phyloP scores from a whole-genome alignment of 2,329 filamentous ascomycete genomes.

The Sodiomyces alkalinus region DNA sequence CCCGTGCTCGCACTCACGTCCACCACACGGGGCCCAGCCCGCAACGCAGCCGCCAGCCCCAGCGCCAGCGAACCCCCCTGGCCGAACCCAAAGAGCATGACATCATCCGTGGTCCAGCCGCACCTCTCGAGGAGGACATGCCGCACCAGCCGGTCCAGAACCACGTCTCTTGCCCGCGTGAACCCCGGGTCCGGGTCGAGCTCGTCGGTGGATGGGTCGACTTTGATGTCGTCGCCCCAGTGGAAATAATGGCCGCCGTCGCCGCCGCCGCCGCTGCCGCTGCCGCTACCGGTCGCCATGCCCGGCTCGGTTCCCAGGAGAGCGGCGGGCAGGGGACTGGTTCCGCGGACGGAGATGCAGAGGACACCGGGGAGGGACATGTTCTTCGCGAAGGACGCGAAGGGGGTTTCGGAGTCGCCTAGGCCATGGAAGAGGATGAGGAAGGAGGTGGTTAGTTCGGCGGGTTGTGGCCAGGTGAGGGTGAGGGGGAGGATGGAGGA shows the following conservation, averaged over 20 bases:
- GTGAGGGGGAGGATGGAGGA: constrained; percentile 23
- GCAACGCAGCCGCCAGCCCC: constrained; percentile 32
- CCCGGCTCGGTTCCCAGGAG: constrained; percentile 31
- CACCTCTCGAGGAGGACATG: constrained; percentile 36
- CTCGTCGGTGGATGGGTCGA: constrained; percentile 33
- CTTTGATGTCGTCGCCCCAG: constrained; percentile 51
- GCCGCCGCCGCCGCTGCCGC: no score
- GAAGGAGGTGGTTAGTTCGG: constrained; percentile 54
- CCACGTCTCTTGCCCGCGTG: constrained; percentile 24
- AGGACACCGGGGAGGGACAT: constrained; percentile 64
- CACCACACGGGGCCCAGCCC: constrained; percentile 17
- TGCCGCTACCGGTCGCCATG: no score
- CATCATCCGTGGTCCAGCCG: constrained; percentile 43
- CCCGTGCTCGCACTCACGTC: constrained; percentile 13
- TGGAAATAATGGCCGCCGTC: constrained; percentile 33
- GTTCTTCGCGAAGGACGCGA: constrained; percentile 51
- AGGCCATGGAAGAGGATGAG: constrained; percentile 75
- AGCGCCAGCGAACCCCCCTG: constrained; percentile 52
- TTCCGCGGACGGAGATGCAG: constrained; percentile 59
- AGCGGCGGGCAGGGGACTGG: constrained; percentile 51
- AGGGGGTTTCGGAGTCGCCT: constrained; percentile 58
- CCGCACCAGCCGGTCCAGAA: constrained; percentile 36
- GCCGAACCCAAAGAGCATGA: constrained; percentile 51
- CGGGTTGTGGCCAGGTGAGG: constrained; percentile 33
- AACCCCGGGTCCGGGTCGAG: constrained; percentile 51